Conservation (phyloP, 306 rosid species). For the Acacia crassicarpa region DNA sequence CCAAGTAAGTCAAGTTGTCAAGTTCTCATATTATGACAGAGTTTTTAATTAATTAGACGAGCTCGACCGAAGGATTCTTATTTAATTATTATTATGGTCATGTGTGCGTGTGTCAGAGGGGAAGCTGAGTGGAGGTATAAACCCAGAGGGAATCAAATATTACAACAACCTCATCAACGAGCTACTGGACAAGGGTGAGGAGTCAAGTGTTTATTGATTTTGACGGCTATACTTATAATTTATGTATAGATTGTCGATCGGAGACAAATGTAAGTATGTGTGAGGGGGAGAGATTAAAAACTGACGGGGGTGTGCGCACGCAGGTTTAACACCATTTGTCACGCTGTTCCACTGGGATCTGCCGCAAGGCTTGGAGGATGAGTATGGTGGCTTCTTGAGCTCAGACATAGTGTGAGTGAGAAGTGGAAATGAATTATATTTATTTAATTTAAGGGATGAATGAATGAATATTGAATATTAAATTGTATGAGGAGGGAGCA, state of each 20-base stretch:
- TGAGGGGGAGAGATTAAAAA: too few relatives aligned
- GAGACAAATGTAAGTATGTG: too few relatives aligned
- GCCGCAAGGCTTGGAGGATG: constrained; percentile 66
- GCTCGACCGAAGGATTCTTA: background rate
- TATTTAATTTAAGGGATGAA: too few relatives aligned
- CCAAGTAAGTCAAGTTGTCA: constrained; percentile 63
- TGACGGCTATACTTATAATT: too few relatives aligned
- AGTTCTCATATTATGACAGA: background rate
- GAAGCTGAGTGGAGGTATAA: constrained; percentile 55
- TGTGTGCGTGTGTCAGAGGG: constrained; percentile 43
- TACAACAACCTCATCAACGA: constrained; percentile 39
- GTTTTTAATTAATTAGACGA: background rate
- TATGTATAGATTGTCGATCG: too few relatives aligned
- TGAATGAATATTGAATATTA: too few relatives aligned
- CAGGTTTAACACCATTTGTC: constrained; percentile 38
- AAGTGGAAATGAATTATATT: too few relatives aligned
- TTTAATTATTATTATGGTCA: background rate
- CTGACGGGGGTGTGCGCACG: background rate
- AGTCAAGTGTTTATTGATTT: background rate
- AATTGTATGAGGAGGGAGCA: background rate
- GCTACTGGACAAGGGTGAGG: constrained; percentile 46
- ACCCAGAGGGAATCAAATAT: constrained; percentile 43
- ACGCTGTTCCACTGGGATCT: constrained; percentile 78
- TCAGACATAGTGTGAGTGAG: constrained; percentile 48
- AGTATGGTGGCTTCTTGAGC: constrained; percentile 63